Base-by-base conservation (phyloP, 345 rosid genomes). In the Gynandropsis gynandra region DNA sequence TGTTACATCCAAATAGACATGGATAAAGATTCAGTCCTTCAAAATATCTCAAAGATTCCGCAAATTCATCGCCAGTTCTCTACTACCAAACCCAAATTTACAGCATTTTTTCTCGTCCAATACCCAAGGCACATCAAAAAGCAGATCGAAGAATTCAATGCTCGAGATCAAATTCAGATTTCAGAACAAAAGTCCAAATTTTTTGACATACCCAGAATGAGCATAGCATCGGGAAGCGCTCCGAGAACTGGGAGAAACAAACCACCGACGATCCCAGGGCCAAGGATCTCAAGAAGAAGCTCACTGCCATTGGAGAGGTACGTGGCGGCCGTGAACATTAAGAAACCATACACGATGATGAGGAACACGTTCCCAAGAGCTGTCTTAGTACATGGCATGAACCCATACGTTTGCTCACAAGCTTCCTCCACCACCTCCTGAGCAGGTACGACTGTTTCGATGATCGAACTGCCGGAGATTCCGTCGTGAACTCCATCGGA, bases 181-280 rank as follows among this genome's bases (percentile, higher is more conserved):
- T 36, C 11, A 2, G 45, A 61, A 8, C 9, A 27, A 35, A 43
- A 51, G 10, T 1, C 1, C 1, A 3, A 24, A 44, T 4, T 11
- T n/a, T 50, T 47, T 27, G 1, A 64, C 73, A 21, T 73, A 90
- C 98, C 96, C 15, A 87, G 72, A 50, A 90, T 90, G 48, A 90
- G 89, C 96, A 90, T 80, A 57, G 98, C 98, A 48, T 90, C 98
- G 0, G 98, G 98, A 35, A 90, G 89, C 0, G 98, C 98, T 0
- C 98, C 98, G 4, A 90, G 98, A 0, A 78, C 61, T 10, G 98
- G 98, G 54, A 90, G 89, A 51, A 90, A 87, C 54, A 90, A 73
- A 27, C 98, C 98, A 31, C 98, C 96, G 10, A 90, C 69, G 16
- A 90, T 78, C 0, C 98, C 98, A 17, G 98, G 98, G 1, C 98